phyloP scores from a whole-genome alignment of 345 rosid species.

The Populus davidiana region DNA sequence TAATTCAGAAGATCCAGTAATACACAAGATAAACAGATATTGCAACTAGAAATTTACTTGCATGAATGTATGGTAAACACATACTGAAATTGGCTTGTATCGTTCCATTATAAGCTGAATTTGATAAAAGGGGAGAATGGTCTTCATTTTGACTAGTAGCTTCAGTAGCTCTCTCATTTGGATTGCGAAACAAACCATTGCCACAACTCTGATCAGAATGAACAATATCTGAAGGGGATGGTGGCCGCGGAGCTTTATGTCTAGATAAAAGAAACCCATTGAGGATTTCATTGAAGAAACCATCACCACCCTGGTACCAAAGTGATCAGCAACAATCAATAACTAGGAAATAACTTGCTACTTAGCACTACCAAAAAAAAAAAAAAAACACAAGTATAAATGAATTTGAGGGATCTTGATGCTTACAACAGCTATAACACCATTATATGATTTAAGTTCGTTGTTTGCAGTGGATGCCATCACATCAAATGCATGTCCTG shows the following conservation, averaged over 20 bases:
- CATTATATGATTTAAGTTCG: conserved; percentile 73
- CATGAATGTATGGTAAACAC: conserved; percentile 17
- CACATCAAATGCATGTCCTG: conserved; percentile 83
- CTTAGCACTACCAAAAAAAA: background rate
- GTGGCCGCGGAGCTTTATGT: conserved; percentile 80
- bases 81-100: conserved; percentile 40
- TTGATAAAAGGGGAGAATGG: conserved; percentile 46
- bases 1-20: background rate
- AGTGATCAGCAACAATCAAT: conserved; percentile 14
- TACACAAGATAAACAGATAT: conserved; percentile 5
- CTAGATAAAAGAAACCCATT: conserved; percentile 79
- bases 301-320: conserved; percentile 82
- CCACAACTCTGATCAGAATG: conserved; percentile 37
- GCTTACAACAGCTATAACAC: conserved; percentile 83
- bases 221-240: conserved; percentile 57
- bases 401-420: conserved; percentile 2
- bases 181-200: conserved; percentile 30
- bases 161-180: conserved; percentile 36
- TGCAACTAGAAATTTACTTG: conserved; percentile 18
- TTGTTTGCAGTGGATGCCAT: conserved; percentile 52
- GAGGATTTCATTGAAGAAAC: conserved; percentile 88
- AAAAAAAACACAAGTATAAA: background rate
- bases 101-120: conserved; percentile 24
- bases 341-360: background rate
- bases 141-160: conserved; percentile 42